Conservation (phyloP, 139 green algal species). For the Dunaliella primolecta region DNA sequence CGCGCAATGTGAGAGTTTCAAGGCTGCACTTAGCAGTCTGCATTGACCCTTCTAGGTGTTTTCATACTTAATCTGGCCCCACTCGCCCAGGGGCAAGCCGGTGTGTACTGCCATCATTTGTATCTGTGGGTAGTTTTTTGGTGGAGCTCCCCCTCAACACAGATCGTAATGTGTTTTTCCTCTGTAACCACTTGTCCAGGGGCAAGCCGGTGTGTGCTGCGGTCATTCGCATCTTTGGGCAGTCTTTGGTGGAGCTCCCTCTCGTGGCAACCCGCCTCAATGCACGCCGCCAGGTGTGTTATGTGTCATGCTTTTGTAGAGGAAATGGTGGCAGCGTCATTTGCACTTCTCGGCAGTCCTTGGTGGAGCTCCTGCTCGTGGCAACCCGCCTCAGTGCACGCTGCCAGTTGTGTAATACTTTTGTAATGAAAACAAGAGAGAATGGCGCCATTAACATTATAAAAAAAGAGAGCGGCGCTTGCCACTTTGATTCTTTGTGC, state of each 20-base stretch:
- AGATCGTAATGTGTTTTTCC: neutral
- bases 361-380: neutral
- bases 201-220: conserved; percentile 69
- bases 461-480: no score
- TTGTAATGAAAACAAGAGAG: neutral
- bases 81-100: conserved; percentile 46
- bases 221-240: conserved; percentile 77
- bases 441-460: neutral
- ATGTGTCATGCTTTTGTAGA: conserved; percentile 27
- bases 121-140: conserved; percentile 72
- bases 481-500: no score
- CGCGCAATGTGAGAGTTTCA: no score
- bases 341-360: neutral
- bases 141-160: conserved; percentile 82
- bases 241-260: conserved; percentile 80
- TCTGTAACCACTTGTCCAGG: conserved; percentile 9
- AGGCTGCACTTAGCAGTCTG: no score
- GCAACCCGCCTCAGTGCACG: conserved; percentile 20
- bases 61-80: neutral
- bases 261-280: conserved; percentile 79
- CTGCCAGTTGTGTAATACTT: neutral
- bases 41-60: neutral
- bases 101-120: conserved; percentile 73
- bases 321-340: conserved; percentile 35
- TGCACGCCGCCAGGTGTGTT: conserved; percentile 60